Evolutionary conservation across 2,329 filamentous ascomycete genomes (phyloP), one percentile per base, ranked within the genome.

Genomic region (Aureobasidium subglaciale): DNA sequence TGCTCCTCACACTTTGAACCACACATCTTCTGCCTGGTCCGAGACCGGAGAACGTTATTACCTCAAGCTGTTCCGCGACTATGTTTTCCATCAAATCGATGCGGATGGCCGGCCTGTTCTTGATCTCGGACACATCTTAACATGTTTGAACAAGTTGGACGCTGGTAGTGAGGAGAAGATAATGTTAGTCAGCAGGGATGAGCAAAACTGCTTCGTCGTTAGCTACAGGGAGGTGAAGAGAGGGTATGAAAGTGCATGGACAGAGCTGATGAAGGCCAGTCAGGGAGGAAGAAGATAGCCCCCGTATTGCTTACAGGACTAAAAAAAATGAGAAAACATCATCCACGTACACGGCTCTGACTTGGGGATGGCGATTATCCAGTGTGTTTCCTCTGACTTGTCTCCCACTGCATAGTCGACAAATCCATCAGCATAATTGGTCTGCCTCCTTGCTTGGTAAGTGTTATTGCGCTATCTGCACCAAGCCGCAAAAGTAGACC

Each of bases 31-130:
- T 13, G 61, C 67, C 3, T 99, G 93, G 92, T 88, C 90, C 4
- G 92, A 97, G 70, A 93, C 88, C 45, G 92, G 92, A 24, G 90
- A 96, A 64, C 83, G 91, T 25, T 97, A 96, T 69, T 87, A 89
- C 67, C 78, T 99, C 61, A 96, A 96, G 72, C 80, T 99, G 8
- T 97, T 97, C 76, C 83, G 93, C 48, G 93, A 99, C 71, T 97
- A 95, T 64, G 89, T 96, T 37, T 99, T 97, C 73, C 93, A 99
- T 70, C 91, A 95, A 66, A 90, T 96, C 11, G 90, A 97, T 68
- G 80, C 82, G 27, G 84, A 89, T 56, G 90, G 90, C 13, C 86
- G 88, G 53, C 87, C 93, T 0, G 86, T 91, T 1, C 78, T 95
- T 5, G 88, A 96, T 67, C 76, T 96, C 57, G 92, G 87, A 3